Evolutionary conservation across 192 early-diverging fungal genomes (phyloP), one percentile per base, ranked within the genome.

Genomic region (Coemansia sp.): DNA sequence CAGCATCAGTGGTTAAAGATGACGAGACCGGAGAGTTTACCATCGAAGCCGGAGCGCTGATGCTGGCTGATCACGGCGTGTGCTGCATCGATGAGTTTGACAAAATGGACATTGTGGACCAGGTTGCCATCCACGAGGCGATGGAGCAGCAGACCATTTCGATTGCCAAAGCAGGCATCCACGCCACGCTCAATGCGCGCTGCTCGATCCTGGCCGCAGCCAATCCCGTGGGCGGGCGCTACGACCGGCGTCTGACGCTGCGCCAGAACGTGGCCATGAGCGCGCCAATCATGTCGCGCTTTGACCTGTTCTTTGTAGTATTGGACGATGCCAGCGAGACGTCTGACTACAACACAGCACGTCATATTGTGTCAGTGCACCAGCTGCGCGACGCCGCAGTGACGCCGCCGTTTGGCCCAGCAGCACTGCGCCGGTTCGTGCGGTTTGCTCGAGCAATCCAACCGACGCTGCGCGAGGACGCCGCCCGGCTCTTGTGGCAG

Each of bases 91-190:
- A 98, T 76, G 96, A 98, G 73, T 98, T 98, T 78, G 95, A 98
- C 75, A 98, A 98, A 83, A 98, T 98, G 96, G 93, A 97, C 49
- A 66, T 94, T 8, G 83, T 82, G 47, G 96, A 98, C 82, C 95
- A 97, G 75, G 94, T 97, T n/a, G 94, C 96, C 25, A 98, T 98
- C 83, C 96, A 98, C 86, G 96, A 98, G 81, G 96, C 95, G 9
- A 98, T 98, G 96, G 95, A 97, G 78, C 96, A 98, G 83, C 96
- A 98, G 76, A 98, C 95, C 7, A 98, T 97, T 58, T 88, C 88
- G 11, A 96, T 97, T 65, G 92, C 95, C 51, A 97, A 97, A 73
- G 95, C 95, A 35, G 94, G 95, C 45, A 95, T 96, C 67, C 95
- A 97, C 64, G 93, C 94, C 29, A 93, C 92, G 27, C 82, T 97